Percentiles rank a stretch among this genome's conserved stretches.
Conservation (phyloP, 257 asterid species). For the Lycium barbarum region DNA sequence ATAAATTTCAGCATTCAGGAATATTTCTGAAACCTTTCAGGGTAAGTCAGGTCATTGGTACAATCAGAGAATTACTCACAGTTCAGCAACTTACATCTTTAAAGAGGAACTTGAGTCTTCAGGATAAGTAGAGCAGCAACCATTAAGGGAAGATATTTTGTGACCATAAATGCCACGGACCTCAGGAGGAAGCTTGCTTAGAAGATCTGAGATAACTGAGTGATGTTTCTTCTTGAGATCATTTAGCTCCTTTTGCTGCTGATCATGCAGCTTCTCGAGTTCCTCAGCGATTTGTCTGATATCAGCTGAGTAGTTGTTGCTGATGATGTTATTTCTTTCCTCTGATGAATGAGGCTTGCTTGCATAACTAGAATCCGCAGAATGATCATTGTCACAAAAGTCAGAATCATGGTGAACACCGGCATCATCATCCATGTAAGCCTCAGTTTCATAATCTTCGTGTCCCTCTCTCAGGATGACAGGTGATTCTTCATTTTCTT, state of each 20-base stretch:
- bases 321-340: constrained; percentile 33
- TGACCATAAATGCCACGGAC: constrained; percentile 49
- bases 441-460: constrained; percentile 40
- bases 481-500: constrained; percentile 64
- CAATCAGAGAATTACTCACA: constrained; percentile 35
- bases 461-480: constrained; percentile 42
- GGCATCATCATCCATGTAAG: constrained; percentile 37
- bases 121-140: constrained; percentile 33
- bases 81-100: constrained; percentile 43
- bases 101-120: constrained; percentile 42
- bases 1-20: constrained; percentile 28
- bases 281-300: constrained; percentile 51
- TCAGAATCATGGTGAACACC: constrained; percentile 30
- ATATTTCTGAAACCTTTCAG: constrained; percentile 34
- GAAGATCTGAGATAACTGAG: constrained; percentile 53
- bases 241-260: constrained; percentile 71
- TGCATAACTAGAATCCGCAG: constrained; percentile 31
- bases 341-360: constrained; percentile 38
- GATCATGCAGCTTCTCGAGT: constrained; percentile 61
- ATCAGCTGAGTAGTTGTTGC: constrained; percentile 45
- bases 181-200: constrained; percentile 67
- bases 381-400: constrained; percentile 35
- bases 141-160: constrained; percentile 45
- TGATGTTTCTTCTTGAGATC: constrained; percentile 72
- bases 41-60: constrained; percentile 31